Evolutionary conservation across 495 filamentous ascomycete species (phyloP).

Genomic region (Sordaria brevicollis): DNA sequence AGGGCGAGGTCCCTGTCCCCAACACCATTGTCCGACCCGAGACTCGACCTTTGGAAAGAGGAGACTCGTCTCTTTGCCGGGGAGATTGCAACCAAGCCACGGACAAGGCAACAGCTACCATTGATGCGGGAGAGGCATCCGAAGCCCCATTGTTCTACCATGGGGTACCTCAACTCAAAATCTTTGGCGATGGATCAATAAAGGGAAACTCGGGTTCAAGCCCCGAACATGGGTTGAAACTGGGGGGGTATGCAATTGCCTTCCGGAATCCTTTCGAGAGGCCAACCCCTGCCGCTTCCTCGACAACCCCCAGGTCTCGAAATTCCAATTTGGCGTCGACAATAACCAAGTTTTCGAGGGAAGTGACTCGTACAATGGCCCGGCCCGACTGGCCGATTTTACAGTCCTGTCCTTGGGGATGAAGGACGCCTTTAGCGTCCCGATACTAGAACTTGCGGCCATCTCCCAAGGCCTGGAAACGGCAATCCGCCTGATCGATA

Average conservation of each 20-base stretch:
- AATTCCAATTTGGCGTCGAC: neutral
- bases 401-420: neutral
- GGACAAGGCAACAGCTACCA: neutral
- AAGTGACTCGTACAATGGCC: neutral
- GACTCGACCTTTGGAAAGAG: neutral
- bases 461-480: neutral
- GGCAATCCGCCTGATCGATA: neutral
- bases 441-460: neutral
- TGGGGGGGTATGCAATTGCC: neutral
- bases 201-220: neutral
- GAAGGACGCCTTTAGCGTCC: neutral
- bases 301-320: neutral
- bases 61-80: neutral
- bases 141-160: neutral
- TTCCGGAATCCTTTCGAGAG: neutral
- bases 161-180: neutral
- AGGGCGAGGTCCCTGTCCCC: neutral
- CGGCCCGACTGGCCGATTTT: neutral
- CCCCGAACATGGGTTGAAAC: neutral
- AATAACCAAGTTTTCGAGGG: neutral
- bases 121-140: neutral
- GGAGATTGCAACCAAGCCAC: neutral
- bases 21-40: neutral
- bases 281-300: neutral
- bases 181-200: neutral